These are phyloP conservation scores for Monosporascus sp. DNA, from an alignment of 2,329 filamentous ascomycete species.

Conservation along the genomic window DNA sequence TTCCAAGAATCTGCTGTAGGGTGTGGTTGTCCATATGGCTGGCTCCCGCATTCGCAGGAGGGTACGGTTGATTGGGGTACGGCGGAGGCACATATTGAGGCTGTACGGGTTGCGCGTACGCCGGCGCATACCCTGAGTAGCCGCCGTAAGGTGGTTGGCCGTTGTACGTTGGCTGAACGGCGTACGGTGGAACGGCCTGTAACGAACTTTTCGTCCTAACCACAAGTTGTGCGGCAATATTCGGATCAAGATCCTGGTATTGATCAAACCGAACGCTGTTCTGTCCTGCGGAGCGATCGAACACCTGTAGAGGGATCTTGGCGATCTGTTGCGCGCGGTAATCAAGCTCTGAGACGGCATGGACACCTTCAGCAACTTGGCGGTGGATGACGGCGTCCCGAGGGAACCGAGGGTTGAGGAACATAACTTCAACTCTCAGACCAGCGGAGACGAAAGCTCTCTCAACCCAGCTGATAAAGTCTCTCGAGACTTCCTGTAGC, in stretches of 20 bases:
- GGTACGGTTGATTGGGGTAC: constrained; percentile 16
- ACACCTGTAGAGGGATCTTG: constrained; percentile 77
- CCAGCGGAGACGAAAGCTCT: constrained; percentile 65
- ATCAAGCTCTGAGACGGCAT: constrained; percentile 75
- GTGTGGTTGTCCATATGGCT: constrained; percentile 26
- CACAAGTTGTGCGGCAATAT: constrained; percentile 75
- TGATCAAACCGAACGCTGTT: constrained; percentile 79
- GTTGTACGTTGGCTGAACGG: constrained; percentile 20
- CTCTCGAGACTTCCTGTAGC: constrained; percentile 68
- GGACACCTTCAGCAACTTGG: constrained; percentile 83
- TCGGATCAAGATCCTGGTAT: constrained; percentile 76
- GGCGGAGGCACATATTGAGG: constrained; percentile 25
- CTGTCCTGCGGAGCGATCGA: constrained; percentile 70
- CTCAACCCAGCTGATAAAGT: constrained; percentile 81
- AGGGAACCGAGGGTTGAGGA: constrained; percentile 69
- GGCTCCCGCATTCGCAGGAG: constrained; percentile 15
- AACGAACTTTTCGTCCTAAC: constrained; percentile 56
- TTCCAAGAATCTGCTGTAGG: constrained; percentile 28
- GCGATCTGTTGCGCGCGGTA: constrained; percentile 61
- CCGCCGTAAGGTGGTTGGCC: constrained; percentile 2
- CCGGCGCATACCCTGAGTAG: constrained; percentile 22
- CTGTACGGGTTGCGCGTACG: constrained; percentile 18
- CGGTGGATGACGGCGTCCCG: constrained; percentile 75
- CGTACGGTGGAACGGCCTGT: constrained; percentile 23
- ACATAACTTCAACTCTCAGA: constrained; percentile 72